Evolutionary conservation across 768 basidiomycete species (phyloP).

Genomic region (Trichaptum fuscoviolaceum): DNA sequence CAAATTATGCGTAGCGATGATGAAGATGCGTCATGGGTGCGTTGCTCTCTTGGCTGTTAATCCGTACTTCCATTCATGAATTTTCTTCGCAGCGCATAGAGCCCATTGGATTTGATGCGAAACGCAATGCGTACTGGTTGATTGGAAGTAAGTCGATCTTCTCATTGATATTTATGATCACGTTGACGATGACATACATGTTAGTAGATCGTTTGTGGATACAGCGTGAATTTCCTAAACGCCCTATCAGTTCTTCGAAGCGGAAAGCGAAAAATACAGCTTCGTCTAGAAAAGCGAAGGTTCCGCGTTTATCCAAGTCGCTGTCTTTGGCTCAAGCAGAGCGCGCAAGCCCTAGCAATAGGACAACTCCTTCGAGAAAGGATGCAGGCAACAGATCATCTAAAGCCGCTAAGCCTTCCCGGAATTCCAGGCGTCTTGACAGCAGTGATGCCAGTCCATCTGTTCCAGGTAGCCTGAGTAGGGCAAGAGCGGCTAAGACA

Average conservation of each 20-base stretch:
- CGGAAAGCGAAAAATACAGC: slow-evolving; percentile 35
- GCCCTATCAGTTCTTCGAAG: slow-evolving; percentile 31
- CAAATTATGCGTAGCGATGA: slow-evolving; percentile 75
- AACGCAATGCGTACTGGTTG: slow-evolving; percentile 78
- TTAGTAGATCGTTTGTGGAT: slow-evolving; percentile 82
- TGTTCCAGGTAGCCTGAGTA: slow-evolving; percentile 10
- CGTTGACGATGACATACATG: slow-evolving; percentile 1
- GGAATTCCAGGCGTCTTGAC: not conserved
- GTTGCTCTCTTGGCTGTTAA: slow-evolving; percentile 20
- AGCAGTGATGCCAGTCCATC: not conserved
- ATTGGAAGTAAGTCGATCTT: slow-evolving; percentile 57
- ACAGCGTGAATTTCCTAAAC: slow-evolving; percentile 61
- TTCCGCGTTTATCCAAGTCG: not conserved
- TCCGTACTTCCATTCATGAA: not conserved
- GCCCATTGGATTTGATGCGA: slow-evolving; percentile 79
- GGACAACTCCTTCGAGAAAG: not conserved
- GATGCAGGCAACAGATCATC: not conserved
- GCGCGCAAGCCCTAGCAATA: not conserved
- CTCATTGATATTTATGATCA: slow-evolving; percentile 6
- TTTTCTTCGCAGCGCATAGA: slow-evolving; percentile 58
- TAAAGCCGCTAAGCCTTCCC: not conserved
- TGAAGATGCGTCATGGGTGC: slow-evolving; percentile 72
- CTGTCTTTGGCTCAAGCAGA: no score
- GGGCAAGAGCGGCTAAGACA: slow-evolving; percentile 60
- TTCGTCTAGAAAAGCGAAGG: not conserved